phyloP scores from a whole-genome alignment of 345 rosid species.

The Gossypium ekmanianum region DNA sequence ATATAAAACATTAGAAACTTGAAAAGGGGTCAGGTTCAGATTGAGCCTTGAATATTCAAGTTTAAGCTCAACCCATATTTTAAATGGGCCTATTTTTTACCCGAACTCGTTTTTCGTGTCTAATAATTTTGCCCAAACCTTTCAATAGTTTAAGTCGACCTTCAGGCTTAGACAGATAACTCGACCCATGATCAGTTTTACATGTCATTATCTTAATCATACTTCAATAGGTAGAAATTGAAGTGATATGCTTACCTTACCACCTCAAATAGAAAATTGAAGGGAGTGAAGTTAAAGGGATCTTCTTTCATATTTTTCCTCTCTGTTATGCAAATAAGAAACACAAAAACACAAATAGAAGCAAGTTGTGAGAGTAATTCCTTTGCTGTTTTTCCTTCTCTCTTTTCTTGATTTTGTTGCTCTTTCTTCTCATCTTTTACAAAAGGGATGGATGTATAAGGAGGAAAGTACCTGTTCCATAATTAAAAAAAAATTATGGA shows the following conservation, averaged over 20 bases:
- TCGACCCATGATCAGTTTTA: too few species aligned
- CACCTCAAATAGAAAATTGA: slow-evolving; percentile 32
- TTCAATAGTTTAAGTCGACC: too few species aligned
- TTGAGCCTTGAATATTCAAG: too few species aligned
- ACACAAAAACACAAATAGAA: slow-evolving; percentile 27
- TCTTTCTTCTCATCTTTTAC: neutral
- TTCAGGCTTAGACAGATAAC: too few species aligned
- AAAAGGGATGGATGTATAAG: slow-evolving; percentile 29
- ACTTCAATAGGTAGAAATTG: too few species aligned
- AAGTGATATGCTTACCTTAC: slow-evolving; percentile 22
- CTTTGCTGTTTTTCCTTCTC: slow-evolving; percentile 18
- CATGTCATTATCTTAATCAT: too few species aligned
- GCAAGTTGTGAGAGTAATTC: slow-evolving; percentile 31
- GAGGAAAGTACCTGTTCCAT: slow-evolving; percentile 38
- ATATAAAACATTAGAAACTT: too few species aligned
- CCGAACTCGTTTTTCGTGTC: too few species aligned
- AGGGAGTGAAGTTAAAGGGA: slow-evolving; percentile 37
- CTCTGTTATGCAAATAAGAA: slow-evolving; percentile 36
- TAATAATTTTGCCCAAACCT: too few species aligned
- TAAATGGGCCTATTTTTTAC: too few species aligned
- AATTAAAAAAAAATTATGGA: neutral
- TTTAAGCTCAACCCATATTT: too few species aligned
- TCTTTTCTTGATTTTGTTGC: neutral
- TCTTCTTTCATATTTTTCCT: slow-evolving; percentile 27
- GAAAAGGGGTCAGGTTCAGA: too few species aligned